phyloP scores from a whole-genome alignment of 2,329 filamentous ascomycete genomes.

The Sclerotinia subarctica region DNA sequence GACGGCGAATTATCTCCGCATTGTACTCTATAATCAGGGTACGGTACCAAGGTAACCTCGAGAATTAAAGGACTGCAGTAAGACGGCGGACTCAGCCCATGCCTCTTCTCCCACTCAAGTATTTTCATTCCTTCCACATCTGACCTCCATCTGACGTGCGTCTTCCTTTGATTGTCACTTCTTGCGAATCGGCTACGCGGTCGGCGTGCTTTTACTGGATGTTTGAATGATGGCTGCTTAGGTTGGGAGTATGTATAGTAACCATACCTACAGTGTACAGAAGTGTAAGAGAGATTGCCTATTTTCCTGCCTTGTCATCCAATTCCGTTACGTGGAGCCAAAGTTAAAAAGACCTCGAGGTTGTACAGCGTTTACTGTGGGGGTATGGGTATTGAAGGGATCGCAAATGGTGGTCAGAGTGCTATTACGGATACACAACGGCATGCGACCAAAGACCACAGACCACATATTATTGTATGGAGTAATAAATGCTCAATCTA shows the following conservation, averaged over 20 bases:
- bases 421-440: conserved; percentile 13
- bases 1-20: conserved; percentile 8
- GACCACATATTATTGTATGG: conserved; percentile 17
- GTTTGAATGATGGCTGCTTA: conserved; percentile 3
- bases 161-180: conserved; percentile 1
- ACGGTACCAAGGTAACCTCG: not conserved
- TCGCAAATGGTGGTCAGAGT: conserved; percentile 5
- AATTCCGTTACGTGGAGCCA: conserved; percentile 8
- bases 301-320: conserved; percentile 10
- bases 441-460: conserved; percentile 9
- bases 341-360: not conserved
- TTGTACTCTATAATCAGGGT: not conserved
- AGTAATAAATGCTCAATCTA: conserved; percentile 10
- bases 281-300: conserved; percentile 8
- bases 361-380: conserved; percentile 13
- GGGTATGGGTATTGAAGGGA: conserved; percentile 3
- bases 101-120: conserved; percentile 1
- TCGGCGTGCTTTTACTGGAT: not conserved
- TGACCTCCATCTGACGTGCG: conserved; percentile 12
- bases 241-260: not conserved
- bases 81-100: conserved; percentile 1
- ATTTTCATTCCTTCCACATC: not conserved
- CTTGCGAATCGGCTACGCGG: not conserved
- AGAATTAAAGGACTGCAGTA: conserved; percentile 5
- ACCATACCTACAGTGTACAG: conserved; percentile 1